Base-by-base conservation (phyloP, 495 filamentous ascomycete genomes). In the Aspergillus biplanus region DNA sequence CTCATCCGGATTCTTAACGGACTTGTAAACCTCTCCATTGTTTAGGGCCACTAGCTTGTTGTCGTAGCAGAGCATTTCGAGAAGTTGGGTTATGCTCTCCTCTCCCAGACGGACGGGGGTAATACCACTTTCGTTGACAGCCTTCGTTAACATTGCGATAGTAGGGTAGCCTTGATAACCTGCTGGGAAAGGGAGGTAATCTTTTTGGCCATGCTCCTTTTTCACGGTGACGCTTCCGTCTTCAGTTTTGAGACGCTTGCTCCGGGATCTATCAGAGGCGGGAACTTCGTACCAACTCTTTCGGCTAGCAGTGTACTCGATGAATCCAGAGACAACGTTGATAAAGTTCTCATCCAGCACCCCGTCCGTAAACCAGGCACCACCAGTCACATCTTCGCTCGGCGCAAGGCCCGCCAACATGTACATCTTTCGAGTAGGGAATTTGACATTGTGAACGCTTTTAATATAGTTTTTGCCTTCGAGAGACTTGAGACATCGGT, bases 321-420 rank as follows among this genome's bases (percentile, higher is more conserved):
- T 83, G 56, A 89, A 85, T 4, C 82, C 79, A 34, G 87, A 80
- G 13, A 96, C 79, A 35, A 78, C 82, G 27, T 88, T 85, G 69
- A 98, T 92, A 71, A 99, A 93, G 52, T 89, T 88, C 42, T 89
- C 85, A 71, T 99, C 95, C 4, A 97, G 83, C 44, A 90, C 89
- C 7, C 89, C 90, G 55, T 97, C 90, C 21, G 90, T 93, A 68
- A 92, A 97, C 91, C 93, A 99, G 16, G 91, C 88, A 6, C 96
- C 95, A 46, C 95, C 96, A 0, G 92, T 96, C 18, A 93, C 88
- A 52, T 95, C 89, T 39, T 97, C 93, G 42, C 88, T 89, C 3
- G 96, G 94, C 13, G 84, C 82, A 31, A 96, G 78, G 58, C 83
- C 82, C 55, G 78, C 75, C 52, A 89, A 75, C 80, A 90, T 88